Percentiles rank a stretch among this genome's conserved stretches.
Evolutionary conservation across 208 protist species (phyloP).

Genomic region (Strigomonas galati): DNA sequence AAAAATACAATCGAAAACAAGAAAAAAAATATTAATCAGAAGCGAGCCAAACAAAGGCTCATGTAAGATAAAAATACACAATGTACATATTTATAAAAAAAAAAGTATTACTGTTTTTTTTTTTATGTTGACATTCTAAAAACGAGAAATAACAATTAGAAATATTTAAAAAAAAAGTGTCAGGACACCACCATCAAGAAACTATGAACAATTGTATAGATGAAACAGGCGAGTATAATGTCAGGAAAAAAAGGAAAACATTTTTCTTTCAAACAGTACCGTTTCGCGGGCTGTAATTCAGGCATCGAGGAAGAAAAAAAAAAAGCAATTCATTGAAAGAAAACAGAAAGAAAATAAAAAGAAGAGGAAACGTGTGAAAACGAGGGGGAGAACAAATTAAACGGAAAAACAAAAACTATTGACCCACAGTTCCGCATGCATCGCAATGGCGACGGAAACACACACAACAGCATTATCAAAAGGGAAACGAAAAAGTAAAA

Average conservation of each 20-base stretch:
- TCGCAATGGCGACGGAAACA: too few species aligned
- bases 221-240: too few species aligned
- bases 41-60: background rate
- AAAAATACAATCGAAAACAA: slow-evolving; percentile 6
- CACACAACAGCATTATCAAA: too few species aligned
- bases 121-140: background rate
- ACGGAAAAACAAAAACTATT: background rate
- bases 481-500: slow-evolving; percentile 14
- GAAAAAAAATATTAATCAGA: background rate
- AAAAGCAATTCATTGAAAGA: background rate
- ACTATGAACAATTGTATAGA: too few species aligned
- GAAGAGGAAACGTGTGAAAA: background rate
- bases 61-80: background rate
- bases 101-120: slow-evolving; percentile 1
- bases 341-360: slow-evolving; percentile 2
- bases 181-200: too few species aligned
- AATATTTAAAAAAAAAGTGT: background rate
- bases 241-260: too few species aligned
- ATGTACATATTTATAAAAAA: slow-evolving; percentile 8
- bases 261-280: too few species aligned
- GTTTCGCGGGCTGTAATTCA: too few species aligned
- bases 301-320: background rate
- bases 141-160: slow-evolving; percentile 10
- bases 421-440: too few species aligned
- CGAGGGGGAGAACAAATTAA: background rate